Percentiles rank a stretch among this genome's conserved stretches.
Evolutionary conservation across 441 rosid species (phyloP).

Genomic region (Erysimum pusillum): DNA sequence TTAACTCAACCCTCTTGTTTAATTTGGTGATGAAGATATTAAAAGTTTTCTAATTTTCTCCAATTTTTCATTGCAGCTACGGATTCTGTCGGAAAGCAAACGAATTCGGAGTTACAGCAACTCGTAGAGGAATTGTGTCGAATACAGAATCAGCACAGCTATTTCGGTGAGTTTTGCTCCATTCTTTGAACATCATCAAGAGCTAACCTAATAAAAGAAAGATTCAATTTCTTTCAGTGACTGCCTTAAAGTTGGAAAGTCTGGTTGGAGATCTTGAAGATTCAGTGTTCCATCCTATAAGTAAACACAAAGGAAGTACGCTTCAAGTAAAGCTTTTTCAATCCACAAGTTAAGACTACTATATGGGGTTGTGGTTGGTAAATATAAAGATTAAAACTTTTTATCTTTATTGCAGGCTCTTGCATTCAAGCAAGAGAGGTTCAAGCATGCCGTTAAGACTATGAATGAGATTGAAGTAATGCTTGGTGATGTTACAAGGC

Average conservation of each 20-base stretch:
- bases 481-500: slow-evolving; percentile 53
- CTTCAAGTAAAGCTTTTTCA: slow-evolving; percentile 54
- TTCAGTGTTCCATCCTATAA: slow-evolving; percentile 58
- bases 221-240: slow-evolving; percentile 59
- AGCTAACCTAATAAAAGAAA: background rate
- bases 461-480: slow-evolving; percentile 65
- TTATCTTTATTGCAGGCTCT: slow-evolving; percentile 56
- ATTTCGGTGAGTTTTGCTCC: slow-evolving; percentile 57
- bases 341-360: slow-evolving; percentile 42
- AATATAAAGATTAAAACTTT: background rate
- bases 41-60: background rate
- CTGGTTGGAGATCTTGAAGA: slow-evolving; percentile 91
- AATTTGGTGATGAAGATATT: background rate
- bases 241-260: slow-evolving; percentile 72
- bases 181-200: slow-evolving; percentile 11
- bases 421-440: slow-evolving; percentile 59
- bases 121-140: slow-evolving; percentile 61
- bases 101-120: slow-evolving; percentile 55
- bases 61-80: slow-evolving; percentile 50
- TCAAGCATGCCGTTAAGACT: slow-evolving; percentile 56
- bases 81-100: slow-evolving; percentile 41
- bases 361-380: background rate
- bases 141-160: slow-evolving; percentile 54
- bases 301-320: slow-evolving; percentile 48
- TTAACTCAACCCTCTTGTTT: slow-evolving; percentile 18